Percentiles rank a stretch among this genome's conserved stretches.
These are phyloP conservation scores for Kregervanrija delftensis DNA, from an alignment of 805 yeast genomes.

Conservation along the genomic window DNA sequence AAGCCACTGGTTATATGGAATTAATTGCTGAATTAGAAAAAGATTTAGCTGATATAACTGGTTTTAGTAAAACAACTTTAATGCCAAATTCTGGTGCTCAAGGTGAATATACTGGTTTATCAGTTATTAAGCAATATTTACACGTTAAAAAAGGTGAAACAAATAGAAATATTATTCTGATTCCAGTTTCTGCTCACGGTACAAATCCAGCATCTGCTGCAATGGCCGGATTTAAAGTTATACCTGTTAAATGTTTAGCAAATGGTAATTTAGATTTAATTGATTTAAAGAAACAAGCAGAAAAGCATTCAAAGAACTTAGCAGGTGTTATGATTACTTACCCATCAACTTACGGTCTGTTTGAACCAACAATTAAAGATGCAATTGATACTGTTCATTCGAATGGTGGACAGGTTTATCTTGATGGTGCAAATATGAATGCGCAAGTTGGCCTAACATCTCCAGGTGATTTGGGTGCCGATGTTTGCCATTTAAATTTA, in stretches of 20 bases:
- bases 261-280: conserved; percentile 82
- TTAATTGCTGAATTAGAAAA: conserved; percentile 69
- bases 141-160: conserved; percentile 57
- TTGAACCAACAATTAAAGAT: conserved; percentile 81
- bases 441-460: conserved; percentile 97
- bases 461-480: conserved; percentile 97
- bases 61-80: conserved; percentile 81
- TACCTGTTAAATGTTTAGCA: conserved; percentile 78
- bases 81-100: conserved; percentile 99
- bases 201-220: conserved; percentile 98
- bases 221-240: conserved; percentile 92
- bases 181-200: conserved; percentile 97
- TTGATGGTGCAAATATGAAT: conserved; percentile 99
- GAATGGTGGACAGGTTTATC: conserved; percentile 90
- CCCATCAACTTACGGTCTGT: conserved; percentile 95
- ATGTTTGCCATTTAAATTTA: conserved; percentile 93
- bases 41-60: conserved; percentile 88
- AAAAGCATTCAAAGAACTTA: conserved; percentile 55
- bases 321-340: conserved; percentile 96
- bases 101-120: conserved; percentile 93
- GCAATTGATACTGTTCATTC: conserved; percentile 83
- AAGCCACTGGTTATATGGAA: conserved; percentile 81
- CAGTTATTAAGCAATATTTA: conserved; percentile 76
- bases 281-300: conserved; percentile 71
- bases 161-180: conserved; percentile 78